phyloP scores from a whole-genome alignment of 192 early-diverging fungal genomes.

The Backusella westeae region DNA sequence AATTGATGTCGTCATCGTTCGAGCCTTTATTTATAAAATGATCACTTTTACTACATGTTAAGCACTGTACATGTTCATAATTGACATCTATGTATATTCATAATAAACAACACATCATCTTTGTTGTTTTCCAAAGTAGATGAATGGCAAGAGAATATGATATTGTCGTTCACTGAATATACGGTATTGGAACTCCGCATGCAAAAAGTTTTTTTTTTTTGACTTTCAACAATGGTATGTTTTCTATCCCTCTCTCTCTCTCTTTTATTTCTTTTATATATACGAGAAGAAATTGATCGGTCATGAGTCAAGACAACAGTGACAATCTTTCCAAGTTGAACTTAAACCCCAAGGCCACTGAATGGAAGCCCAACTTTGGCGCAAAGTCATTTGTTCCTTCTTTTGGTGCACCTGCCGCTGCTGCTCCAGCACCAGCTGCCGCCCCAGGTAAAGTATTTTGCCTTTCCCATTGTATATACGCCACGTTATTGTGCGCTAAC shows the following conservation, averaged over 20 bases:
- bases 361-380: conserved; percentile 66
- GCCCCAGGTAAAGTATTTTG: conserved; percentile 3
- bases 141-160: not conserved
- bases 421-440: conserved; percentile 35
- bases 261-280: not conserved
- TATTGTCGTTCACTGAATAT: not conserved
- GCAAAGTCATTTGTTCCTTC: conserved; percentile 75
- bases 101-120: not conserved
- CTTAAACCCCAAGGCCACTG: conserved; percentile 62
- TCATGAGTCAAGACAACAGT: conserved; percentile 37
- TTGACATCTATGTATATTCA: not conserved
- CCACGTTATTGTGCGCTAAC: no score
- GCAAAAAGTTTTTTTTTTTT: not conserved
- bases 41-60: not conserved
- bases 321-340: conserved; percentile 50
- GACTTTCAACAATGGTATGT: not conserved
- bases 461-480: no score
- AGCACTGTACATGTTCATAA: not conserved
- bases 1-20: conserved; percentile 2
- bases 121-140: not conserved
- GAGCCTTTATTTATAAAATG: not conserved
- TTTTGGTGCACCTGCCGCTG: conserved; percentile 40
- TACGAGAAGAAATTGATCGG: not conserved
- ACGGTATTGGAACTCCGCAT: not conserved
- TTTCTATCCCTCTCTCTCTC: not conserved